Conservation (phyloP, 371 early-diverging fungal species). For the Syncephalastrum monosporum region DNA sequence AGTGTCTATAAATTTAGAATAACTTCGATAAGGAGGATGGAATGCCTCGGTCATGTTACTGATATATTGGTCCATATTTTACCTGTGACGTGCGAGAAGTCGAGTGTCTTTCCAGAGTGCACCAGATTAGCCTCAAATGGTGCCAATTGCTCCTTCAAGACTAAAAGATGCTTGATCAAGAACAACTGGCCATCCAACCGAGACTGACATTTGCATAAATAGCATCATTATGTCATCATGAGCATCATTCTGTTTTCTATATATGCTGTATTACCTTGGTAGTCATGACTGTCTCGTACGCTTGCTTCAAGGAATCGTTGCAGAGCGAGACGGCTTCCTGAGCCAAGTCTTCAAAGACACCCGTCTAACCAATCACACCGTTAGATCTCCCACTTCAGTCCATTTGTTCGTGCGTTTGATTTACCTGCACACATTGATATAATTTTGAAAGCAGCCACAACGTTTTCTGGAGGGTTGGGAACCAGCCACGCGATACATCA, state of each 20-base stretch:
- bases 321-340: slow-evolving; percentile 81
- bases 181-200: slow-evolving; percentile 76
- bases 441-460: slow-evolving; percentile 80
- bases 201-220: slow-evolving; percentile 25
- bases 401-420: background rate
- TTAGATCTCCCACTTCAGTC: too few relatives aligned
- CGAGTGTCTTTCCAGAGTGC: slow-evolving; percentile 67
- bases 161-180: slow-evolving; percentile 77
- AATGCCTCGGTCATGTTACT: slow-evolving; percentile 13
- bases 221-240: background rate
- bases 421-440: slow-evolving; percentile 71
- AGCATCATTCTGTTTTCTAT: background rate
- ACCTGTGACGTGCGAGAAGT: slow-evolving; percentile 64
- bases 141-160: slow-evolving; percentile 78
- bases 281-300: slow-evolving; percentile 42
- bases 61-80: slow-evolving; percentile 16
- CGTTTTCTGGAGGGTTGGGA: slow-evolving; percentile 77
- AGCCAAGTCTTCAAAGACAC: slow-evolving; percentile 81
- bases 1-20: slow-evolving; percentile 18
- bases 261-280: slow-evolving; percentile 24
- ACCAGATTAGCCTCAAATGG: slow-evolving; percentile 76
- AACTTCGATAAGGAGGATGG: background rate
- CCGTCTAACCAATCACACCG: slow-evolving; percentile 27
- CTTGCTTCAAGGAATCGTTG: slow-evolving; percentile 54
- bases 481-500: slow-evolving; percentile 69